Evolutionary conservation across 148 eudicot species (phyloP), one percentile per base, ranked within the genome.

Genomic region (Chenopodium berlandieri): DNA sequence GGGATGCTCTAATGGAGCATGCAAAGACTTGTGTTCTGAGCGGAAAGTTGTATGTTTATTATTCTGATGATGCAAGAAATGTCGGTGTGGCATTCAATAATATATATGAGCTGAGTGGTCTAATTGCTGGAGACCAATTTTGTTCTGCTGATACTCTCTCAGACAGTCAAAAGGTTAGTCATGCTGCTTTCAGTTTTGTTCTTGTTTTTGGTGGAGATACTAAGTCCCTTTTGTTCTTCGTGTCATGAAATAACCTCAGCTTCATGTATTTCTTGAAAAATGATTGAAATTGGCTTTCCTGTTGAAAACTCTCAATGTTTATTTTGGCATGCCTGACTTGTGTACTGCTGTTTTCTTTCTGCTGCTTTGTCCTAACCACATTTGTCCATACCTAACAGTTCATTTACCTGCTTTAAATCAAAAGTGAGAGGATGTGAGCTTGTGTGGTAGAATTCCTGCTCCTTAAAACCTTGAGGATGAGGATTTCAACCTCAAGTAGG

Each of bases 1-100:
- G 98, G 98, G 98, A 95, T 37, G 95, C 95, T 82, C 93, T 95
- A 47, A 84, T 95, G 86, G 98, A 95, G 72, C 98, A 95, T 77
- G 92, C 97, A 71, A 95, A 95, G 88, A 95, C 98, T 40, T 93
- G 97, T 84, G 94, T 87, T 73, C 78, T 93, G 81, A 91, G 97
- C 75, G 95, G 94, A 87, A 95, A 93, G 86, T 87, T 91, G 75
- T 93, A 93, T 87, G 92, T 95, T 8, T 95, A 93, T 84, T 95
- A 93, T 77, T 68, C 94, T 58, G 94, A 95, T 71, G 95, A 95
- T 70, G 77, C 88, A 23, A 90, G 93, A 88, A 89, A 84, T 69
- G 85, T 91, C 30, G 98, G 97, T 56, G 97, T 92, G 75, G 95
- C 85, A 58, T 95, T 95, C 81, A 95, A 95, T 89, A 90, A 95